A percentile compares a stretch with the other conserved stretches of the same genome.
phyloP scores from a whole-genome alignment of 768 basidiomycete species.

The Auriculariales sp. region DNA sequence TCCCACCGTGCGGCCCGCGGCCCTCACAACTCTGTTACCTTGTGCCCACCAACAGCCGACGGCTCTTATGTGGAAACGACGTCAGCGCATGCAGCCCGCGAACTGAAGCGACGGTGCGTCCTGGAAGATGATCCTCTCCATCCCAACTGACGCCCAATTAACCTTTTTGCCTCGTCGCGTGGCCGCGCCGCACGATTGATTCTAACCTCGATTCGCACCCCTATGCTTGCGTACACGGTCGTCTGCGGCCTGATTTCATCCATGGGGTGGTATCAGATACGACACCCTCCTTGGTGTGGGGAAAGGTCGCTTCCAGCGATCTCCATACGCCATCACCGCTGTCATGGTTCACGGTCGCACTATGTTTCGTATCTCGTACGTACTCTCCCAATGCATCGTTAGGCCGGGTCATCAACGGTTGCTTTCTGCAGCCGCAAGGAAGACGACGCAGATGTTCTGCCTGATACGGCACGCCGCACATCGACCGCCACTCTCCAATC shows the following conservation, averaged over 20 bases:
- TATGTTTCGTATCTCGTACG: slow-evolving; percentile 68
- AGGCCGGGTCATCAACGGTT: too few species aligned
- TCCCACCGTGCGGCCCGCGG: too few species aligned
- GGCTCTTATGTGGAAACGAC: slow-evolving; percentile 70
- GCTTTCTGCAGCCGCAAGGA: too few species aligned
- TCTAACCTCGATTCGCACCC: too few species aligned
- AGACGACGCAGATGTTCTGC: too few species aligned
- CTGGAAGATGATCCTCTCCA: not conserved
- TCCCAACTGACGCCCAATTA: not conserved
- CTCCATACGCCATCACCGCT: slow-evolving; percentile 72
- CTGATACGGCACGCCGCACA: not conserved
- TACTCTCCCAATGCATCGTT: slow-evolving; percentile 6
- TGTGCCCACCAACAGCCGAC: slow-evolving; percentile 39
- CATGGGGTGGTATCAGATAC: too few species aligned
- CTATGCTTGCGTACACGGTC: too few species aligned
- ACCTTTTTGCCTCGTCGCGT: too few species aligned
- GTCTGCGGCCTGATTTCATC: too few species aligned
- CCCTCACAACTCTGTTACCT: too few species aligned
- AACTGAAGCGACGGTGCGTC: slow-evolving; percentile 47
- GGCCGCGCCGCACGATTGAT: too few species aligned
- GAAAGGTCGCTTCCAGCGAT: slow-evolving; percentile 36
- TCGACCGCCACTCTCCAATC: not conserved
- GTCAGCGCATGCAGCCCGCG: slow-evolving; percentile 58
- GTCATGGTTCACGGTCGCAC: slow-evolving; percentile 69
- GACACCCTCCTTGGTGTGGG: slow-evolving; percentile 57